phyloP scores from a whole-genome alignment of 352 stramenopile species.

The Phytophthora constricta region DNA sequence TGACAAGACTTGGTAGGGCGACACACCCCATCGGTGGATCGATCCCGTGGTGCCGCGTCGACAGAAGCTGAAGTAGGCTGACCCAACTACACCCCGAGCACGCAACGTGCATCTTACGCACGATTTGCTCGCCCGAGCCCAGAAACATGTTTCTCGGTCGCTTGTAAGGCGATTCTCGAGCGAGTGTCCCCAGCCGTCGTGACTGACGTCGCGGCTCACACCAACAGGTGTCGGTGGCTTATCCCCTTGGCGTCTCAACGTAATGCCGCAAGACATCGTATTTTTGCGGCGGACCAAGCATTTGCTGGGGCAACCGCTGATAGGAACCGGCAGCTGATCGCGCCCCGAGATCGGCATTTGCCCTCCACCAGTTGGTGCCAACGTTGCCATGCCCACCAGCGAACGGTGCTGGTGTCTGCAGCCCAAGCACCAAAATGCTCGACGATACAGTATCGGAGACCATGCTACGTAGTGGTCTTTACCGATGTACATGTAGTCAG shows the following conservation, averaged over 20 bases:
- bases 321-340: conserved; percentile 15
- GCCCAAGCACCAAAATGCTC: conserved; percentile 8
- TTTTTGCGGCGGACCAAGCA: conserved; percentile 28
- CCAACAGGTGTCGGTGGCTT: conserved; percentile 28
- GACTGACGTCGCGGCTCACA: conserved; percentile 18
- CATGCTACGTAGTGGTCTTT: too few species aligned
- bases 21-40: background rate
- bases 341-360: background rate
- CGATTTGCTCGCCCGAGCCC: conserved; percentile 31
- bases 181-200: conserved; percentile 12
- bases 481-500: too few species aligned
- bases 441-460: background rate
- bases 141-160: conserved; percentile 25
- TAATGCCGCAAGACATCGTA: conserved; percentile 31
- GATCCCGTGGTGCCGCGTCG: conserved; percentile 3
- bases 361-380: background rate
- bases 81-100: conserved; percentile 20
- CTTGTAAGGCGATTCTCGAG: conserved; percentile 6
- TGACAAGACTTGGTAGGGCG: conserved; percentile 18
- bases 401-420: background rate
- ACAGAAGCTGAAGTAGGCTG: conserved; percentile 6
- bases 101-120: conserved; percentile 27
- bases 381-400: too few species aligned
- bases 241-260: conserved; percentile 31
- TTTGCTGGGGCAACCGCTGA: conserved; percentile 18